Evolutionary conservation across 805 yeast species (phyloP), one percentile per base, ranked within the genome.

Genomic region (Candida chauliodis): DNA sequence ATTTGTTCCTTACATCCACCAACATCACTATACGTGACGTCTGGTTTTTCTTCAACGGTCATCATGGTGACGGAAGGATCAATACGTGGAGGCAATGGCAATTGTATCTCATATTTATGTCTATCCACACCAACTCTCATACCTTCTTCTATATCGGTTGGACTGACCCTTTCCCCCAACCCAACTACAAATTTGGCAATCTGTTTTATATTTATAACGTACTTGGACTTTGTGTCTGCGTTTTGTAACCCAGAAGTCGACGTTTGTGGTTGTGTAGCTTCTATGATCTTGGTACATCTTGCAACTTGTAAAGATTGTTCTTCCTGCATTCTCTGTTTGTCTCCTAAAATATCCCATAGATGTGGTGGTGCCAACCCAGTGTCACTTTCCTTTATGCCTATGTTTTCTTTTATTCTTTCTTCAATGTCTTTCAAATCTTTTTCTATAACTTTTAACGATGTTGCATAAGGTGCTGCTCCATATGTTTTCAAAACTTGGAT

Each of bases 11-110:
- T 93, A 61, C 96, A 88, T 26, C 99, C 99, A 52, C 99, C 99
- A 46, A 93, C 90, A 60, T 93, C 99, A 45, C 95, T 86, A 63
- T 93, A 93, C 1, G 99, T 93, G 26, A 93, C 98, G 65, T 93
- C 99, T 10, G 99, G 99, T 63, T 93, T 93, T 66, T 93, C 99
- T 64, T 93, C 99, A 34, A 93, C 99, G 2, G 98, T 91, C 99
- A 93, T 93, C 99, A 93, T 93, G 5, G 99, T 93, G 38, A 93
- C 99, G 27, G 89, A 78, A 10, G 99, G 98, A 62, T 93, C 99
- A 58, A 93, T 93, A 56, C 95, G 75, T 40, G 99, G 99, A 8
- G 99, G 99, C 48, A 93, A 73, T 21, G 99, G 99, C 54, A 93
- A 73, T 72, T 91, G 96, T 57, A 93, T 95, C 62, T 90, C 95